Evolutionary conservation across 1,139 yeast genomes (phyloP).

Genomic region (Scheffersomyces lignicola): DNA sequence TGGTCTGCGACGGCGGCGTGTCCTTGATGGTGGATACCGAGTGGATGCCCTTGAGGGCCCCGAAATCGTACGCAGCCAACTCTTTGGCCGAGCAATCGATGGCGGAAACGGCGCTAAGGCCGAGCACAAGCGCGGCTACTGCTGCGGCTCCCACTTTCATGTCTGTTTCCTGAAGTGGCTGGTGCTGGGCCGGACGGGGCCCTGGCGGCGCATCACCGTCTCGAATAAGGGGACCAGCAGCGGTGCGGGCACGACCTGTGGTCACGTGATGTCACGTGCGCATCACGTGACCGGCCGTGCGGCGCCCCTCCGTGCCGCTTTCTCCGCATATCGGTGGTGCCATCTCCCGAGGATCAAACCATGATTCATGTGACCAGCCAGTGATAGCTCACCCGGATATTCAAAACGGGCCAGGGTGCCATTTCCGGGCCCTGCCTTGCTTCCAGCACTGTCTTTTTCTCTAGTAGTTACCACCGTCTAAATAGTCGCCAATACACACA

Average conservation of each 20-base stretch:
- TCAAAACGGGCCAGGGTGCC: background rate
- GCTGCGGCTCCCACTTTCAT: too few relatives aligned
- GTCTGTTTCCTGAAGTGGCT: too few relatives aligned
- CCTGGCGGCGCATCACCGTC: conserved; percentile 1
- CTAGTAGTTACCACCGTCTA: too few relatives aligned
- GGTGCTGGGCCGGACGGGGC: too few relatives aligned
- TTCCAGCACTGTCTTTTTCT: background rate
- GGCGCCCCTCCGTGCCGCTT: background rate
- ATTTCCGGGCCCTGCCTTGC: background rate
- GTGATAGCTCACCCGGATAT: background rate
- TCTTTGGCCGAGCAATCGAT: conserved; percentile 48
- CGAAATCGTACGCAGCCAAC: conserved; percentile 42
- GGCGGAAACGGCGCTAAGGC: conserved; percentile 16
- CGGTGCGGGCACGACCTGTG: background rate
- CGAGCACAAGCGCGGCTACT: too few relatives aligned
- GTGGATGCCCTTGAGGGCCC: conserved; percentile 50
- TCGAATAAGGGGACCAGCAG: background rate
- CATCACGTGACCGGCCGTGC: background rate
- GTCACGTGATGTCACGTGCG: background rate
- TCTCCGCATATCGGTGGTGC: too few relatives aligned
- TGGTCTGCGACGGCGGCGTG: conserved; percentile 79
- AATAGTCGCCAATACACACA: too few relatives aligned
- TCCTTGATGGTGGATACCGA: conserved; percentile 35
- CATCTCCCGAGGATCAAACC: conserved; percentile 1
- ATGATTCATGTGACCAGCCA: conserved; percentile 3